phyloP scores from a whole-genome alignment of 805 yeast species.

The Hanseniaspora guilliermondii region DNA sequence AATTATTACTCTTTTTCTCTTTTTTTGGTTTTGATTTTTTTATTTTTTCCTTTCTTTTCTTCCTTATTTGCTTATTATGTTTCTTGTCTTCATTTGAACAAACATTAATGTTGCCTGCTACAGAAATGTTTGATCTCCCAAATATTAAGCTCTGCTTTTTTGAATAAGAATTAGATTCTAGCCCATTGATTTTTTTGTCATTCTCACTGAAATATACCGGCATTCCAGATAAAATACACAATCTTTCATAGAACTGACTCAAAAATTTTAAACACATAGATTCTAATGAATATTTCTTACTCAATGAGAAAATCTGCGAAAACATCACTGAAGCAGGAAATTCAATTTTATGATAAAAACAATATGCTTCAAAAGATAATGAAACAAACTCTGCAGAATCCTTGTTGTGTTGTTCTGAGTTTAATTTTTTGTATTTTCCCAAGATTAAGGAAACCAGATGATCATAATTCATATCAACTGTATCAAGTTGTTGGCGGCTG shows the following conservation, averaged over 20 bases:
- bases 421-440: conserved; percentile 20
- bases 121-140: background rate
- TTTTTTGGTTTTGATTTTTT: background rate
- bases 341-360: conserved; percentile 26
- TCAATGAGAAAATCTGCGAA: conserved; percentile 23
- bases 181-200: background rate
- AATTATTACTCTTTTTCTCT: background rate
- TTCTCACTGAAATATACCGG: conserved; percentile 16
- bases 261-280: conserved; percentile 24
- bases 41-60: background rate
- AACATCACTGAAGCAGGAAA: conserved; percentile 26
- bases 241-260: conserved; percentile 24
- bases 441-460: conserved; percentile 19
- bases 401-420: conserved; percentile 22
- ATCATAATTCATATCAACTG: conserved; percentile 17
- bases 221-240: conserved; percentile 23
- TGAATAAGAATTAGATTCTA: background rate
- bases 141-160: conserved; percentile 2
- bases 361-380: conserved; percentile 27
- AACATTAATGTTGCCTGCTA: background rate
- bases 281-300: conserved; percentile 18
- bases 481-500: background rate
- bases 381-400: conserved; percentile 25
- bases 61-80: background rate
- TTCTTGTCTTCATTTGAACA: background rate